Percentiles rank a stretch among this genome's conserved stretches.
phyloP scores from a whole-genome alignment of 2,329 filamentous ascomycete genomes.

The Aureobasidium zeae region DNA sequence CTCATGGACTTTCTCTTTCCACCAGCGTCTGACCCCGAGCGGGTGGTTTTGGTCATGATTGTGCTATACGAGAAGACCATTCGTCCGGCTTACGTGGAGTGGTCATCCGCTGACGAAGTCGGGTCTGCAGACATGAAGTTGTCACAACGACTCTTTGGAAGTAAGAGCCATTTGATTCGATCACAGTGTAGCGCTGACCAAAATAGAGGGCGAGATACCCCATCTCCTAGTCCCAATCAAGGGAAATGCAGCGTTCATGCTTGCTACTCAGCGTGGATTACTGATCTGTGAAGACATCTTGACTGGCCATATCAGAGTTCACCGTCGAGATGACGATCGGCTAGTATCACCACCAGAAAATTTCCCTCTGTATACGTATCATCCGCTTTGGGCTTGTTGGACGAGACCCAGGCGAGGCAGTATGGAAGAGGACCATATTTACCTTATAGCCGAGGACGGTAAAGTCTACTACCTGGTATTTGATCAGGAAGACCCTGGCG shows the following conservation, averaged over 20 bases:
- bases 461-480: constrained; percentile 65
- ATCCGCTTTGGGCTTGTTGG: constrained; percentile 65
- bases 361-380: background rate
- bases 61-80: constrained; percentile 37
- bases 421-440: constrained; percentile 66
- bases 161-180: background rate
- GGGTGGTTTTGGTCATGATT: constrained; percentile 67
- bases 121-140: background rate
- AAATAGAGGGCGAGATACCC: constrained; percentile 12
- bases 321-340: background rate
- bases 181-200: constrained; percentile 1
- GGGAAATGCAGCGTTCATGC: constrained; percentile 15
- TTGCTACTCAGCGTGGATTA: constrained; percentile 3
- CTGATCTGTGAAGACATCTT: constrained; percentile 14
- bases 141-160: constrained; percentile 1
- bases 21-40: constrained; percentile 49
- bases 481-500: constrained; percentile 44
- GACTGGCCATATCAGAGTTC: background rate
- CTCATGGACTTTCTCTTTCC: constrained; percentile 82
- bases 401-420: constrained; percentile 62
- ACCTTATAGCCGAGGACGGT: constrained; percentile 82
- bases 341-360: background rate
- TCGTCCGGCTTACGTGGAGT: constrained; percentile 29
- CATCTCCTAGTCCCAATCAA: constrained; percentile 18
- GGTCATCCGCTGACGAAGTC: constrained; percentile 19